Conservation (phyloP, 2,329 filamentous ascomycete species). For the Plenodomus lindquistii region DNA sequence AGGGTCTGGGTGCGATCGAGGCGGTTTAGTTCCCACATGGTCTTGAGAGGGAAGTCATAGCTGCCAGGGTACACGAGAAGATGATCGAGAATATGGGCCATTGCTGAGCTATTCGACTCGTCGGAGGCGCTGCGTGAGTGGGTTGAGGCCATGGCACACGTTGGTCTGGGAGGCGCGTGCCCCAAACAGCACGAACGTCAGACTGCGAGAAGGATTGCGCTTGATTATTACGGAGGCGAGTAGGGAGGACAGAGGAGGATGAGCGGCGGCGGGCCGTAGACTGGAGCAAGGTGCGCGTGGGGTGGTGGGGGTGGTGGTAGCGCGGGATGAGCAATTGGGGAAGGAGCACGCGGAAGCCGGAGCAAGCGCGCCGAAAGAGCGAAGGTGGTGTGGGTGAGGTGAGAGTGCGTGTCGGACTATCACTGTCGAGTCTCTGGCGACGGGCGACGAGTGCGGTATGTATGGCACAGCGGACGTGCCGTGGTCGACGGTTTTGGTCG, state of each 20-base stretch:
- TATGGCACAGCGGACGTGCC: not conserved
- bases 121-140: constrained; percentile 47
- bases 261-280: constrained; percentile 15
- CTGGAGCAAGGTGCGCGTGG: constrained; percentile 18
- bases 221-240: constrained; percentile 4
- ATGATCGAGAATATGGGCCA: constrained; percentile 47
- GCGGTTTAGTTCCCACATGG: constrained; percentile 70
- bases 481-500: too few species aligned
- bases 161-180: not conserved
- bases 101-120: constrained; percentile 35
- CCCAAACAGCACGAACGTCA: not conserved
- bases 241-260: not conserved
- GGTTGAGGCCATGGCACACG: constrained; percentile 31
- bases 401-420: too few species aligned
- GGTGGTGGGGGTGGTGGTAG: constrained; percentile 20
- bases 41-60: constrained; percentile 68
- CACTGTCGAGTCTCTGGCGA: not conserved
- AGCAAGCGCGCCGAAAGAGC: not conserved
- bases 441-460: not conserved
- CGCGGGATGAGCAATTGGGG: constrained; percentile 11
- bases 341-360: constrained; percentile 12
- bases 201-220: constrained; percentile 7
- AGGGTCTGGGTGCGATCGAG: constrained; percentile 53
- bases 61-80: constrained; percentile 63
- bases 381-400: not conserved